Evolutionary conservation across 495 filamentous ascomycete genomes (phyloP).

Genomic region (Penicillium flavigenum): DNA sequence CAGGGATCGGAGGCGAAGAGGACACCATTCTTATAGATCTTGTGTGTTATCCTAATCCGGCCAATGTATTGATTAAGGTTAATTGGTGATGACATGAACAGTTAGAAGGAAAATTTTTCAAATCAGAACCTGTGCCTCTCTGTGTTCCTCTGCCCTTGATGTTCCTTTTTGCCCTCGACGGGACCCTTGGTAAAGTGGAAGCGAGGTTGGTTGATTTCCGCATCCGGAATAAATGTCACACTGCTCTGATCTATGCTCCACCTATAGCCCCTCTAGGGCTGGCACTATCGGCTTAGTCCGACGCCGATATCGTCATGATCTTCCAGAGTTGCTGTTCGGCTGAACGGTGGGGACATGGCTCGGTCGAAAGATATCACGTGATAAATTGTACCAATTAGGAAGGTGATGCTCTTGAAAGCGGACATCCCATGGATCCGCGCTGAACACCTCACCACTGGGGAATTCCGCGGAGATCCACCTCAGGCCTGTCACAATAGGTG

Average conservation of each 20-base stretch:
- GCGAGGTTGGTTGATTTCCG: constrained; percentile 22
- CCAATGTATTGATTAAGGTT: constrained; percentile 8
- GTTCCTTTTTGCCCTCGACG: constrained; percentile 19
- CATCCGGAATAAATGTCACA: constrained; percentile 31
- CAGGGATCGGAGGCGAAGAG: not conserved
- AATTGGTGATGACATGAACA: constrained; percentile 24
- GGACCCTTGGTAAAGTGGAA: constrained; percentile 14
- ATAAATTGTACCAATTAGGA: constrained; percentile 14
- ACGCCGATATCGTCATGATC: not conserved
- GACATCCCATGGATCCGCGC: not conserved
- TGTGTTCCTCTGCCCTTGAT: not conserved
- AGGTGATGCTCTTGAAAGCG: constrained; percentile 16
- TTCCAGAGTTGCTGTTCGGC: not conserved
- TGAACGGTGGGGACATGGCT: not conserved
- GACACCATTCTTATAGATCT: constrained; percentile 28
- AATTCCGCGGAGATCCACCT: constrained; percentile 14
- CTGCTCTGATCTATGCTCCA: constrained; percentile 13
- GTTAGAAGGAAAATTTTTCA: constrained; percentile 13
- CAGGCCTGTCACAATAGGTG: not conserved
- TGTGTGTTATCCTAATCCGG: constrained; percentile 25
- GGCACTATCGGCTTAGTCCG: not conserved
- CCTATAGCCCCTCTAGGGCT: constrained; percentile 2
- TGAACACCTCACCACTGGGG: constrained; percentile 4
- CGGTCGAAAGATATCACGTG: constrained; percentile 19
- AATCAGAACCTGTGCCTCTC: not conserved